Conservation (phyloP, 2,329 filamentous ascomycete genomes). For the Chaetomium olivaceum region DNA sequence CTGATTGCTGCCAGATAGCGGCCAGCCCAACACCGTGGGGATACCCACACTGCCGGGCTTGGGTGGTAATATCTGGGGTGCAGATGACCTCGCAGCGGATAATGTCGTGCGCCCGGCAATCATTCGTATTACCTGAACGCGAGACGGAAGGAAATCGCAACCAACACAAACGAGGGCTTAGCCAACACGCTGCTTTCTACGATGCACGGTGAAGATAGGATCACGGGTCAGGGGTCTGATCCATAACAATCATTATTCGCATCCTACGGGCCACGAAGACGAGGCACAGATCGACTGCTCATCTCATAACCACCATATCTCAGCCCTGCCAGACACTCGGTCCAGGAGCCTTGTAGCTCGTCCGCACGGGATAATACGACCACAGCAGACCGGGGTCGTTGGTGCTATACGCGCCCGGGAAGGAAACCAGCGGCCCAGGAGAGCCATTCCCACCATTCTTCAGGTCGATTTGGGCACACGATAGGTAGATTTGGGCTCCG, state of each 20-base stretch:
- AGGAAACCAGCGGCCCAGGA: constrained; percentile 20
- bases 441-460: constrained; percentile 28
- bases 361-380: constrained; percentile 26
- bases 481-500: constrained; percentile 29
- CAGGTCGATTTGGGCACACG: constrained; percentile 32
- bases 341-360: constrained; percentile 28
- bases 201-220: neutral
- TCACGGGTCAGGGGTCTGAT: neutral
- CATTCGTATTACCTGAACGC: neutral
- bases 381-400: constrained; percentile 23
- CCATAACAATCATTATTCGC: neutral
- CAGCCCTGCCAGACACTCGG: constrained; percentile 24
- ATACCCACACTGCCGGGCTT: neutral
- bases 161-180: neutral
- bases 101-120: neutral
- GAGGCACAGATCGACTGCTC: neutral
- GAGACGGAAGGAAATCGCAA: neutral
- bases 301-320: neutral
- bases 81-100: neutral
- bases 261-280: neutral
- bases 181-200: neutral
- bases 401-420: constrained; percentile 23
- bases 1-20: neutral
- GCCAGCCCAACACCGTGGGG: neutral
- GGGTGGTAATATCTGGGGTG: constrained; percentile 3